Evolutionary conservation across 2,329 filamentous ascomycete genomes (phyloP).

Genomic region (Cadophora sp.): DNA sequence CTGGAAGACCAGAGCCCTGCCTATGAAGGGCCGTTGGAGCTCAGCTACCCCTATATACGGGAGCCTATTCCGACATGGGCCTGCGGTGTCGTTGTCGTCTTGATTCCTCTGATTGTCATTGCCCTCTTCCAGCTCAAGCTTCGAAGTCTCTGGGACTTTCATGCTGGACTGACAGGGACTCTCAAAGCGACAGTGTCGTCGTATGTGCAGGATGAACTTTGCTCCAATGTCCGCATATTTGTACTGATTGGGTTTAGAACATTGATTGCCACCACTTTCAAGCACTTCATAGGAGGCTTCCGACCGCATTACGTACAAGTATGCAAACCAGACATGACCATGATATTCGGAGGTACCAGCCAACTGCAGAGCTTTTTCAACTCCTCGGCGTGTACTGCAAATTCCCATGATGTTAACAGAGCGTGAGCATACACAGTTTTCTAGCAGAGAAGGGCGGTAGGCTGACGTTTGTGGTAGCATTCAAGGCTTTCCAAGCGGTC

Average conservation of each 20-base stretch:
- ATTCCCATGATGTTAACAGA: constrained; percentile 64
- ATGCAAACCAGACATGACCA: constrained; percentile 60
- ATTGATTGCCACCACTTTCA: constrained; percentile 76
- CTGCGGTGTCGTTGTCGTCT: constrained; percentile 66
- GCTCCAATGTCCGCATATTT: not conserved
- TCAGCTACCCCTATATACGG: constrained; percentile 30
- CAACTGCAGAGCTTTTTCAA: constrained; percentile 58
- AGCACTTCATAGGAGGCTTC: constrained; percentile 74
- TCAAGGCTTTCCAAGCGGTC: constrained; percentile 74
- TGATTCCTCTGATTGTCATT: constrained; percentile 70
- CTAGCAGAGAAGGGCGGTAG: constrained; percentile 14
- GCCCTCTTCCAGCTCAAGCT: constrained; percentile 69
- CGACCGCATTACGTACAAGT: constrained; percentile 73
- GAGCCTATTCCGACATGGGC: constrained; percentile 65
- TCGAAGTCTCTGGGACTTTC: constrained; percentile 66
- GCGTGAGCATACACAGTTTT: constrained; percentile 25
- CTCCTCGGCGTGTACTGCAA: constrained; percentile 61
- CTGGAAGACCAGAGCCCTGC: not conserved
- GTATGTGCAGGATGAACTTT: not conserved
- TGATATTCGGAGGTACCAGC: constrained; percentile 32
- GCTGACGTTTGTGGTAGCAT: constrained; percentile 44
- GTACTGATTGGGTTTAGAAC: constrained; percentile 51
- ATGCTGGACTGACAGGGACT: constrained; percentile 30
- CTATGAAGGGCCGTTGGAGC: constrained; percentile 23
- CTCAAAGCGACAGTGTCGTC: constrained; percentile 26